phyloP scores from a whole-genome alignment of 179 eudicot genomes.

The Spinacia oleracea region DNA sequence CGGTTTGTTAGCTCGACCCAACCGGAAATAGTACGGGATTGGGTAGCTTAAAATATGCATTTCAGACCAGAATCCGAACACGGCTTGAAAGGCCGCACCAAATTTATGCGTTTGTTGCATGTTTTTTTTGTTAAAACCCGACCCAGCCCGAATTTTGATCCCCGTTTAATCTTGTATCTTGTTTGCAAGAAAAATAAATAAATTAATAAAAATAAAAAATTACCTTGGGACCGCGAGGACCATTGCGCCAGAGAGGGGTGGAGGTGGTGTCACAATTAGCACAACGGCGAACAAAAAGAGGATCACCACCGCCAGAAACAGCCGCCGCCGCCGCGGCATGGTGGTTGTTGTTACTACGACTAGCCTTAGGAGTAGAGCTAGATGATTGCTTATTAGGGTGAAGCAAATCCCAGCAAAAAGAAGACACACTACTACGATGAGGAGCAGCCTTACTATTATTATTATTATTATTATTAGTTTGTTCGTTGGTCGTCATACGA shows the following conservation, averaged over 20 bases:
- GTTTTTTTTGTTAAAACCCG: no score
- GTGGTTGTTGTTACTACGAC: constrained; percentile 16
- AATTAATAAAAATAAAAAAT: no score
- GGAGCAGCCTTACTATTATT: constrained; percentile 10
- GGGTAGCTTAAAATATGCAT: no score
- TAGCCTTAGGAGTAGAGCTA: constrained; percentile 34
- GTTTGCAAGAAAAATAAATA: no score
- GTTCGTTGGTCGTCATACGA: constrained; percentile 36
- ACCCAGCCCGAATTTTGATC: no score
- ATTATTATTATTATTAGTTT: background rate
- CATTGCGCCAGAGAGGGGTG: constrained; percentile 98
- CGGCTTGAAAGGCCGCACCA: no score
- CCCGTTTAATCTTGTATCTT: no score
- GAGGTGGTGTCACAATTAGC: constrained; percentile 98
- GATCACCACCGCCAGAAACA: constrained; percentile 31
- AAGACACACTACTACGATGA: constrained; percentile 32
- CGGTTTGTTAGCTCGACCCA: no score
- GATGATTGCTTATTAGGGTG: constrained; percentile 46
- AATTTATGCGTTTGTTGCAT: no score
- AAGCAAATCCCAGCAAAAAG: constrained; percentile 67
- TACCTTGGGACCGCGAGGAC: constrained; percentile 98
- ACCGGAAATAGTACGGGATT: no score
- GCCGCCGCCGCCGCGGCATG: constrained; percentile 11
- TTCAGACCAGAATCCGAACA: no score
- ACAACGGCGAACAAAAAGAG: constrained; percentile 66